Evolutionary conservation across 768 basidiomycete species (phyloP).

Genomic region (Suillus bovinus): DNA sequence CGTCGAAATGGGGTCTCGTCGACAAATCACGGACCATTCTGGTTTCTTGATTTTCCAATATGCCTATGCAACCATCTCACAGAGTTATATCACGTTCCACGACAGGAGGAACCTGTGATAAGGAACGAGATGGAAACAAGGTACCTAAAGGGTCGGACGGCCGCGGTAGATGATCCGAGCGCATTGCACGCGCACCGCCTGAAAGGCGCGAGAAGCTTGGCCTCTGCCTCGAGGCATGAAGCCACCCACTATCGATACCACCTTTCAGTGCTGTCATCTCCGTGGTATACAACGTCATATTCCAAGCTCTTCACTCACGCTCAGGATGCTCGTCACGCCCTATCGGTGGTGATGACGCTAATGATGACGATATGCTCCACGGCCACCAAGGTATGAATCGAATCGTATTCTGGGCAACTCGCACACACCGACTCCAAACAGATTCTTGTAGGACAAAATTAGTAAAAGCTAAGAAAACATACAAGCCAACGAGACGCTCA

Average conservation of each 20-base stretch:
- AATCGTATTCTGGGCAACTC: too few relatives aligned
- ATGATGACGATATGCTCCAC: constrained; percentile 8
- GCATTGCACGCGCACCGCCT: constrained; percentile 4
- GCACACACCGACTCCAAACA: too few relatives aligned
- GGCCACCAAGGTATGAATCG: background rate
- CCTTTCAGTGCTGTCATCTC: too few relatives aligned
- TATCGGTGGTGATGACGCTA: background rate
- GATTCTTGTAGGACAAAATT: background rate
- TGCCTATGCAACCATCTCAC: background rate
- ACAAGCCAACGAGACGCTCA: background rate
- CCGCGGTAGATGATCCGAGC: constrained; percentile 15
- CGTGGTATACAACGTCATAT: constrained; percentile 15
- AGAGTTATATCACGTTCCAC: background rate
- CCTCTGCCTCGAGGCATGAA: constrained; percentile 17
- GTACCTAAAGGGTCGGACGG: constrained; percentile 10
- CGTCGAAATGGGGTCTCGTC: constrained; percentile 2
- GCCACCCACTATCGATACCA: constrained; percentile 11
- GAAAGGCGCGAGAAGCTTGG: constrained; percentile 9
- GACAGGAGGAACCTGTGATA: background rate
- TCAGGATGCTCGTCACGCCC: constrained; percentile 3
- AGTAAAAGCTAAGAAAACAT: background rate
- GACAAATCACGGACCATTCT: background rate
- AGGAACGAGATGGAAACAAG: constrained; percentile 1
- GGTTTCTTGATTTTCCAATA: background rate
- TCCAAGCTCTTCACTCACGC: constrained; percentile 4